Conservation (phyloP, 1,139 yeast species). For the Diutina mesorugosa region DNA sequence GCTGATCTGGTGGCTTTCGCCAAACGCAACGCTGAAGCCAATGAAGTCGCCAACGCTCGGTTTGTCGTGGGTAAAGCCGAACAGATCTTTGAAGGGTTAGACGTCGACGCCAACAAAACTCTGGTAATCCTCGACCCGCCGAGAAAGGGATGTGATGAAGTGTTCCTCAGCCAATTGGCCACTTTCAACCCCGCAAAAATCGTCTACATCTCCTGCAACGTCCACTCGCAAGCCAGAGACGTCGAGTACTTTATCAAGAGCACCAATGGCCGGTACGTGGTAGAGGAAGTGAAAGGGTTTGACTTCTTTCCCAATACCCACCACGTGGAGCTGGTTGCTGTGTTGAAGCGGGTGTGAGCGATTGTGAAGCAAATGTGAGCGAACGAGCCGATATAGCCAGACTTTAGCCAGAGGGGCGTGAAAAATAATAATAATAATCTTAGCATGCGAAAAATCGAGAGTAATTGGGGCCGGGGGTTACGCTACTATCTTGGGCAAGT, state of each 20-base stretch:
- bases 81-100: constrained; percentile 67
- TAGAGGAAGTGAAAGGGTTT: constrained; percentile 83
- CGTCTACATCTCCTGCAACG: constrained; percentile 92
- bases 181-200: constrained; percentile 74
- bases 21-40: constrained; percentile 60
- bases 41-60: constrained; percentile 62
- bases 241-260: constrained; percentile 67
- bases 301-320: constrained; percentile 98
- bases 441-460: too few relatives aligned
- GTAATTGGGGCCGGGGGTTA: too few relatives aligned
- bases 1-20: constrained; percentile 90
- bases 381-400: too few relatives aligned
- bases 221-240: constrained; percentile 94
- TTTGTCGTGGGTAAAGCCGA: constrained; percentile 92
- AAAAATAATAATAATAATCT: too few relatives aligned
- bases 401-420: too few relatives aligned
- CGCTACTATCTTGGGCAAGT: too few relatives aligned
- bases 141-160: constrained; percentile 89
- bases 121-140: constrained; percentile 95
- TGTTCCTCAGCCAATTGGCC: constrained; percentile 73
- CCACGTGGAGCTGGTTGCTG: constrained; percentile 94
- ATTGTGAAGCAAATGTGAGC: too few relatives aligned
- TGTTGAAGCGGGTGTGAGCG: constrained; percentile 20
- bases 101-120: constrained; percentile 56
- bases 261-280: constrained; percentile 51